phyloP scores from a whole-genome alignment of 345 rosid genomes.

The Salix suchowensis region DNA sequence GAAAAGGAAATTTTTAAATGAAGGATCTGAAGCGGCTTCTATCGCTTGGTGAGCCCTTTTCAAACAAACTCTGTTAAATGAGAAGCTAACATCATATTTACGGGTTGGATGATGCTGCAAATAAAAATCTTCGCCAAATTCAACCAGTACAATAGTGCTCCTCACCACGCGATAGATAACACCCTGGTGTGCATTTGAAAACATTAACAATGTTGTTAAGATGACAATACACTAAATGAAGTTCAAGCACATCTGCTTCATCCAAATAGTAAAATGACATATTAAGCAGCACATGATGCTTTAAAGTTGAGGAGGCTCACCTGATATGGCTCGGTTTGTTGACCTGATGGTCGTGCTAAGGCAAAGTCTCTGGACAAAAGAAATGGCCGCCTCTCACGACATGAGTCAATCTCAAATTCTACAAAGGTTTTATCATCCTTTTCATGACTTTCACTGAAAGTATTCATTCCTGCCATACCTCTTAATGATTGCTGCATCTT shows the following conservation, averaged over 20 bases:
- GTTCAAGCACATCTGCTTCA: background rate
- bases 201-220: background rate
- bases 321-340: conserved; percentile 21
- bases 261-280: background rate
- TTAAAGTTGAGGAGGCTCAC: conserved; percentile 12
- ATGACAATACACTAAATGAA: background rate
- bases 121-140: conserved; percentile 33
- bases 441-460: background rate
- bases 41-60: conserved; percentile 41
- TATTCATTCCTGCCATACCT: background rate
- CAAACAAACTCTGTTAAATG: conserved; percentile 39
- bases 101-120: conserved; percentile 20
- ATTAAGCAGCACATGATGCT: background rate
- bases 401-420: conserved; percentile 20
- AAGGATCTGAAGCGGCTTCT: conserved; percentile 26
- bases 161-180: conserved; percentile 25
- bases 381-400: conserved; percentile 27
- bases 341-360: conserved; percentile 23
- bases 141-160: conserved; percentile 23
- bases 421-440: conserved; percentile 24
- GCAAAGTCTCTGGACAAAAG: conserved; percentile 42
- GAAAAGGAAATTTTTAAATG: conserved; percentile 24
- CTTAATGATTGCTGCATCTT: conserved; percentile 14
- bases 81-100: conserved; percentile 38
- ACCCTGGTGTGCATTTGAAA: conserved; percentile 27